phyloP scores from a whole-genome alignment of 768 basidiomycete genomes.

The Tubosaeta brunneosetosa region DNA sequence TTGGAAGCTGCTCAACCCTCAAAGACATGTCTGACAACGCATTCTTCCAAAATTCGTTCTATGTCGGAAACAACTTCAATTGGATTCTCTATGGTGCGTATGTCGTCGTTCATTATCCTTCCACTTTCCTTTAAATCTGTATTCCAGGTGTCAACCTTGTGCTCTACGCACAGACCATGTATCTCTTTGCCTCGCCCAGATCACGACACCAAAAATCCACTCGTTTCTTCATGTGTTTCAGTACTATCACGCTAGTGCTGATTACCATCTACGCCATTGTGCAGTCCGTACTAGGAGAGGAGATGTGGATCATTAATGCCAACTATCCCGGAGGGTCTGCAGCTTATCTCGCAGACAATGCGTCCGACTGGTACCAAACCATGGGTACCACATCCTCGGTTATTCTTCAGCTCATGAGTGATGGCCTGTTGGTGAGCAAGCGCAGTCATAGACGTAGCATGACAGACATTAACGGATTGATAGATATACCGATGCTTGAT shows the following conservation, averaged over 20 bases:
- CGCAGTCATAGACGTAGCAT: not conserved
- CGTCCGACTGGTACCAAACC: conserved; percentile 21
- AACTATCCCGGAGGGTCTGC: conserved; percentile 31
- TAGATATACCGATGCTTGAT: conserved; percentile 35
- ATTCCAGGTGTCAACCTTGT: conserved; percentile 11
- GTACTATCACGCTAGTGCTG: conserved; percentile 15
- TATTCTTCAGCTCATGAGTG: conserved; percentile 27
- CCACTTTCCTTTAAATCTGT: not conserved
- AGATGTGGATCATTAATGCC: conserved; percentile 32
- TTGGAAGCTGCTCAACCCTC: not conserved
- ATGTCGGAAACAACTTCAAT: conserved; percentile 13
- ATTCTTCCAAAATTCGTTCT: conserved; percentile 16
- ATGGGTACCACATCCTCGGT: conserved; percentile 26
- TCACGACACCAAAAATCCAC: not conserved
- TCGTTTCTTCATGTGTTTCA: conserved; percentile 12
- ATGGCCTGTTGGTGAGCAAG: conserved; percentile 32
- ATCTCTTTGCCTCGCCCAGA: not conserved
- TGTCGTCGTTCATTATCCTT: not conserved
- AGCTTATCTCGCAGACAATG: conserved; percentile 25
- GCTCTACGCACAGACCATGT: conserved; percentile 11
- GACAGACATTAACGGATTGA: not conserved
- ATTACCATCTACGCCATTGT: conserved; percentile 24
- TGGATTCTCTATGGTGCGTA: conserved; percentile 12
- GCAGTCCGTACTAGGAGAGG: conserved; percentile 19
- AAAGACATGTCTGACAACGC: conserved; percentile 1